Conservation (phyloP, 2,329 filamentous ascomycete species). For the Eutypa lata region DNA sequence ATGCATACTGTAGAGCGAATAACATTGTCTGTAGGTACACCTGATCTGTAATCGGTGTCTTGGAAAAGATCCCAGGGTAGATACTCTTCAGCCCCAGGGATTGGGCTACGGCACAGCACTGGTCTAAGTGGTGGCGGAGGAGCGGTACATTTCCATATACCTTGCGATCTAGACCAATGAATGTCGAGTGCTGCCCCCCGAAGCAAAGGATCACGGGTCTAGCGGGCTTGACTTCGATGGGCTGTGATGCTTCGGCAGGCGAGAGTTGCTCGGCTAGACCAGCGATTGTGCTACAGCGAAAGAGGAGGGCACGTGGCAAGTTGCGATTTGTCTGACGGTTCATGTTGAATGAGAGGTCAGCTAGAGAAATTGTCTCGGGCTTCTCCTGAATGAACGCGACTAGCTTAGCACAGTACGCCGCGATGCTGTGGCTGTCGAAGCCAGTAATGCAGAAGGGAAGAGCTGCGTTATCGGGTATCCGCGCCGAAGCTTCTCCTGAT, state of each 20-base stretch:
- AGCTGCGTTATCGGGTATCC: background rate
- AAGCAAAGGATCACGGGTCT: conserved; percentile 21
- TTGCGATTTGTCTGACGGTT: too few relatives aligned
- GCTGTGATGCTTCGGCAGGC: background rate
- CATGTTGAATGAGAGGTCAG: too few relatives aligned
- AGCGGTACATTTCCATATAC: background rate
- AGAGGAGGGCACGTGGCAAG: too few relatives aligned
- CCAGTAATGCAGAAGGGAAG: too few relatives aligned
- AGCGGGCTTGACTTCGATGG: too few relatives aligned
- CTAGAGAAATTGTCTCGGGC: too few relatives aligned
- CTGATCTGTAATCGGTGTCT: conserved; percentile 15
- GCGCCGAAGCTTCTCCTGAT: background rate
- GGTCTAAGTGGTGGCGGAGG: conserved; percentile 20
- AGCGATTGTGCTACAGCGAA: too few relatives aligned
- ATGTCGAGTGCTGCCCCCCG: conserved; percentile 24
- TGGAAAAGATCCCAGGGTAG: conserved; percentile 26
- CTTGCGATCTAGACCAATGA: conserved; percentile 24
- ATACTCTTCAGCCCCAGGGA: conserved; percentile 20
- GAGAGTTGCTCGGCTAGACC: too few relatives aligned
- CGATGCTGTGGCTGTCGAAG: too few relatives aligned
- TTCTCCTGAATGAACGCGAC: too few relatives aligned
- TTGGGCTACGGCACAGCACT: conserved; percentile 6
- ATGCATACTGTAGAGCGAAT: conserved; percentile 37
- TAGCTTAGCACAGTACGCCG: too few relatives aligned
- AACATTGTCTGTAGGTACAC: conserved; percentile 34